Conservation (phyloP, 306 rosid genomes). For the Styphnolobium japonicum region DNA sequence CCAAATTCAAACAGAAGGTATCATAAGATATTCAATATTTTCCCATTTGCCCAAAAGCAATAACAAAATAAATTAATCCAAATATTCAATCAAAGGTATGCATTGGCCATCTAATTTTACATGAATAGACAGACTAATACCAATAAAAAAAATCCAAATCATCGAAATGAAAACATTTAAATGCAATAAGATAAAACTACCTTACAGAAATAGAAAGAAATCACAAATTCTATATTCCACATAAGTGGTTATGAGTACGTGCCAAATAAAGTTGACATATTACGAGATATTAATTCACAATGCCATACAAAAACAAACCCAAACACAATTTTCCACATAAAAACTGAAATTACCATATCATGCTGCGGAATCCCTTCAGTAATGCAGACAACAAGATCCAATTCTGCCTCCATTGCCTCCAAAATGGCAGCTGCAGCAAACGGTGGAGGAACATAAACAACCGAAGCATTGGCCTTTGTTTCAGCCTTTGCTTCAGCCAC, state of each 20-base stretch:
- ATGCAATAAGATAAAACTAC: background rate
- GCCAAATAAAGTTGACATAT: background rate
- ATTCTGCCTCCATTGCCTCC: conserved; percentile 91
- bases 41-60: background rate
- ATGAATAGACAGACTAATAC: background rate
- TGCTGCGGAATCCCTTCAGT: conserved; percentile 99
- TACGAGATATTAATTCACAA: background rate
- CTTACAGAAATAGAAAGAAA: background rate
- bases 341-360: conserved; percentile 62
- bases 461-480: conserved; percentile 92
- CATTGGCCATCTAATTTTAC: background rate
- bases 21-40: background rate
- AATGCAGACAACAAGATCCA: conserved; percentile 95
- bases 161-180: background rate
- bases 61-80: background rate
- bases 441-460: conserved; percentile 95
- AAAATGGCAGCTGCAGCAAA: conserved; percentile 94
- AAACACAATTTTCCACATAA: background rate
- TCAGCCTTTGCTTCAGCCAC: conserved; percentile 97
- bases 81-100: background rate
- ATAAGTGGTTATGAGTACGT: background rate
- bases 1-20: background rate
- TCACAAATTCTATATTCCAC: background rate
- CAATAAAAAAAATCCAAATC: background rate
- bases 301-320: background rate